Evolutionary conservation across 1,284 basidiomycete species (phyloP).

Genomic region (Fomitiporia mediterranea): DNA sequence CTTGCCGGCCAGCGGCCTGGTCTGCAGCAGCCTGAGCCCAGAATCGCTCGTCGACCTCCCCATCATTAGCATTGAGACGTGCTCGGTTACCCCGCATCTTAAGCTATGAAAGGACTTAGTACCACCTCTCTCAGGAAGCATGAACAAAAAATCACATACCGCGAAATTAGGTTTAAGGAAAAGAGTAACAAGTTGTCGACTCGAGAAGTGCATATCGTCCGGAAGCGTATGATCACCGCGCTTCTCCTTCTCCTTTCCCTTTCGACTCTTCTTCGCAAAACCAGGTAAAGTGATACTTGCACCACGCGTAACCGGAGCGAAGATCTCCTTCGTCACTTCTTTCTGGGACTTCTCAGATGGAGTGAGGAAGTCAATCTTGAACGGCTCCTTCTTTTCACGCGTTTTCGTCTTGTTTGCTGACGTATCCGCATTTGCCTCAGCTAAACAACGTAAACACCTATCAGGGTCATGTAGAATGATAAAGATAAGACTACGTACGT

Average conservation of each 20-base stretch:
- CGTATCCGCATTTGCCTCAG: constrained; percentile 39
- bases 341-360: constrained; percentile 63
- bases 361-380: constrained; percentile 83
- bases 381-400: constrained; percentile 81
- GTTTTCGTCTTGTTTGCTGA: constrained; percentile 46
- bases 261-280: constrained; percentile 37
- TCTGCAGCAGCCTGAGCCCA: constrained; percentile 92
- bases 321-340: constrained; percentile 74
- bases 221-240: constrained; percentile 81
- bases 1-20: constrained; percentile 56
- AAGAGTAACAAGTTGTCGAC: constrained; percentile 81
- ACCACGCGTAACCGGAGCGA: constrained; percentile 67
- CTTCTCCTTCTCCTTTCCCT: constrained; percentile 49
- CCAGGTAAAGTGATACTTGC: constrained; percentile 66
- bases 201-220: constrained; percentile 97
- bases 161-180: constrained; percentile 96
- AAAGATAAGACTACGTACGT: constrained; percentile 44
- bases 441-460: constrained; percentile 28
- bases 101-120: constrained; percentile 43
- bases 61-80: constrained; percentile 56
- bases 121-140: neutral
- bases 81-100: constrained; percentile 73
- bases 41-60: constrained; percentile 89
- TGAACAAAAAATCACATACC: constrained; percentile 42
- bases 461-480: constrained; percentile 7